Percentiles rank a stretch among this genome's conserved stretches.
phyloP scores from a whole-genome alignment of 768 basidiomycete species.

The Trametes coccinea region DNA sequence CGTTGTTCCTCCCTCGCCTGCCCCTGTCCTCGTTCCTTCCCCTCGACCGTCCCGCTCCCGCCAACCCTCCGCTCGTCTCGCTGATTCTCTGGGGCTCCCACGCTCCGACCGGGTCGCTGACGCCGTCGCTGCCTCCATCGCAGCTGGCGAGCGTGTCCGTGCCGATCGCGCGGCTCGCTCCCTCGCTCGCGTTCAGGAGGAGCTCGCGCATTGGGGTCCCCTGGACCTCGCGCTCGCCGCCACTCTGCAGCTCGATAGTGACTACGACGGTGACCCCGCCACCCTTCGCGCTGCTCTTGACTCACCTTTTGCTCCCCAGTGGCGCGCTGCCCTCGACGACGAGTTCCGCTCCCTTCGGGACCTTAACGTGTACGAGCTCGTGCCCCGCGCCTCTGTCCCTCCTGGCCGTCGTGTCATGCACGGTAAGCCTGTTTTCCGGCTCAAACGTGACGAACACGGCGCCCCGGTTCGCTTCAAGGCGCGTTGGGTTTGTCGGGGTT shows the following conservation, averaged over 20 bases:
- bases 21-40: not conserved
- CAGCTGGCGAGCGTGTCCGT: slow-evolving; percentile 11
- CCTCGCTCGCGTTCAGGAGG: not conserved
- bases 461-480: slow-evolving; percentile 35
- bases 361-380: slow-evolving; percentile 25
- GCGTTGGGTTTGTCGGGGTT: slow-evolving; percentile 44
- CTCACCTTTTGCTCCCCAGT: slow-evolving; percentile 20
- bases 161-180: slow-evolving; percentile 5
- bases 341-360: slow-evolving; percentile 25
- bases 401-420: slow-evolving; percentile 7
- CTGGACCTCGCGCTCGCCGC: slow-evolving; percentile 19
- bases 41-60: not conserved
- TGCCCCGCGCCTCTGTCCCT: slow-evolving; percentile 25
- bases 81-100: slow-evolving; percentile 15
- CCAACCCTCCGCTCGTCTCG: slow-evolving; percentile 15
- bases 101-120: not conserved
- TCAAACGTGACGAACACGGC: slow-evolving; percentile 28
- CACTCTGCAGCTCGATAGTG: slow-evolving; percentile 19
- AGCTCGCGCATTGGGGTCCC: not conserved
- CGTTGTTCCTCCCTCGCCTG: not conserved
- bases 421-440: slow-evolving; percentile 29
- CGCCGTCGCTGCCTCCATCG: slow-evolving; percentile 7
- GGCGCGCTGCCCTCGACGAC: slow-evolving; percentile 27
- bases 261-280: slow-evolving; percentile 24
- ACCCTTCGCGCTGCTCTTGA: slow-evolving; percentile 25